These are phyloP conservation scores for Ceratocystis cubensis DNA, from an alignment of 2,329 filamentous ascomycete species.

Conservation along the genomic window DNA sequence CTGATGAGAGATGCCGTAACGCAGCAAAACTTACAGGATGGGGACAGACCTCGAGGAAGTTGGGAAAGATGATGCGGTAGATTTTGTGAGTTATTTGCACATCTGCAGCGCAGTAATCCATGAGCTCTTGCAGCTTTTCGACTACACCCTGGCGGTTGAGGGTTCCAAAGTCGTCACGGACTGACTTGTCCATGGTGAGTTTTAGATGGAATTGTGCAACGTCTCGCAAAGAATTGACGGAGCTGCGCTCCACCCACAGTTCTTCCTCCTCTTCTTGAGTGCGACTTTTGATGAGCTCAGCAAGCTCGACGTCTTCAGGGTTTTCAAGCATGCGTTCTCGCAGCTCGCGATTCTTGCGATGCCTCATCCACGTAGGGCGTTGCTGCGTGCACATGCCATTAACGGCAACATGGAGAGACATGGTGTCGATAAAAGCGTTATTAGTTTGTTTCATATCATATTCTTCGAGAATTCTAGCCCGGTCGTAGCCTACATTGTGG, in stretches of 20 bases:
- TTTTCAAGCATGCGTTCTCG: slow-evolving; percentile 65
- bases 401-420: slow-evolving; percentile 94
- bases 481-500: slow-evolving; percentile 92
- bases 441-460: slow-evolving; percentile 72
- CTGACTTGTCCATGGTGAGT: slow-evolving; percentile 78
- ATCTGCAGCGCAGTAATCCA: slow-evolving; percentile 92
- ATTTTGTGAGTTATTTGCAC: slow-evolving; percentile 85
- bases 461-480: slow-evolving; percentile 77
- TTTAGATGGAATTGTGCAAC: slow-evolving; percentile 95
- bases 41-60: slow-evolving; percentile 78
- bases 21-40: slow-evolving; percentile 97
- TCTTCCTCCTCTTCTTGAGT: slow-evolving; percentile 80
- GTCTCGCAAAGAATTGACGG: slow-evolving; percentile 85
- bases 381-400: slow-evolving; percentile 99
- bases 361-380: slow-evolving; percentile 92
- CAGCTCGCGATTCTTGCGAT: slow-evolving; percentile 78
- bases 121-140: slow-evolving; percentile 62
- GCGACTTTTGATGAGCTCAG: slow-evolving; percentile 54
- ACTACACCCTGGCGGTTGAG: slow-evolving; percentile 60
- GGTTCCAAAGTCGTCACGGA: slow-evolving; percentile 75
- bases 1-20: slow-evolving; percentile 79
- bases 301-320: slow-evolving; percentile 57
- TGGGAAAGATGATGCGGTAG: slow-evolving; percentile 86
- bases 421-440: slow-evolving; percentile 87
- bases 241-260: slow-evolving; percentile 87